phyloP scores from a whole-genome alignment of 1,284 basidiomycete species.

The Microbotryum silenes-acaulis region DNA sequence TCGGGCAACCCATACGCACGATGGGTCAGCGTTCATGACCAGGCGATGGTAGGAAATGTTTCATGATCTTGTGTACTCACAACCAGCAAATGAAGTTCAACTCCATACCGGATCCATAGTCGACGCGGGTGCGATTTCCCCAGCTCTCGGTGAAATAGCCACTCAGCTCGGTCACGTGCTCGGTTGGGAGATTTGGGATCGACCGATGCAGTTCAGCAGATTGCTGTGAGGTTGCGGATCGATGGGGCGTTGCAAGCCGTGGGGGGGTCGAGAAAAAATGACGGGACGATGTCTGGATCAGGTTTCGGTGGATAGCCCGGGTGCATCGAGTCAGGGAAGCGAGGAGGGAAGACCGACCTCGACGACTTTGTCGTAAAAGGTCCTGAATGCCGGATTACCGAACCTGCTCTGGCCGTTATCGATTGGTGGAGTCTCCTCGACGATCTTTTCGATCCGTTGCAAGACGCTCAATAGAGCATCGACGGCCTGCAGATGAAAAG shows the following conservation, averaged over 20 bases:
- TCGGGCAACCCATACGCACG: too few species aligned
- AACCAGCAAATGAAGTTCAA: slow-evolving; percentile 96
- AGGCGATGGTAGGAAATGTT: neutral
- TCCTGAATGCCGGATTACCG: slow-evolving; percentile 92
- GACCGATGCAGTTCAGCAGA: slow-evolving; percentile 46
- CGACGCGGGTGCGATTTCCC: slow-evolving; percentile 86
- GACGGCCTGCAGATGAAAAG: slow-evolving; percentile 50
- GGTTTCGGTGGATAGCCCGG: neutral
- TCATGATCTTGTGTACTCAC: slow-evolving; percentile 48
- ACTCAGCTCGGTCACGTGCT: slow-evolving; percentile 59
- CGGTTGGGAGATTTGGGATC: slow-evolving; percentile 54
- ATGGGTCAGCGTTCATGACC: neutral
- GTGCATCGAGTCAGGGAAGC: neutral
- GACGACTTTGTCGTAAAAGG: slow-evolving; percentile 74
- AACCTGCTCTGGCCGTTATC: slow-evolving; percentile 88
- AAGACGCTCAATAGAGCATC: slow-evolving; percentile 56
- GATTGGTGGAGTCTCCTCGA: slow-evolving; percentile 67
- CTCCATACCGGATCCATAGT: slow-evolving; percentile 99
- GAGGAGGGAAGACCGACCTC: slow-evolving; percentile 49
- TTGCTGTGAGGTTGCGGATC: slow-evolving; percentile 22
- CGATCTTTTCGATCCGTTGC: slow-evolving; percentile 59
- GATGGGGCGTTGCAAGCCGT: neutral
- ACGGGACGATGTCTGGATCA: neutral
- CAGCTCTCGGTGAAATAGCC: slow-evolving; percentile 79
- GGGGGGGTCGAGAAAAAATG: neutral